Base-by-base conservation (phyloP, 2,329 filamentous ascomycete species). In the Scopulariopsis brevicaulis region DNA sequence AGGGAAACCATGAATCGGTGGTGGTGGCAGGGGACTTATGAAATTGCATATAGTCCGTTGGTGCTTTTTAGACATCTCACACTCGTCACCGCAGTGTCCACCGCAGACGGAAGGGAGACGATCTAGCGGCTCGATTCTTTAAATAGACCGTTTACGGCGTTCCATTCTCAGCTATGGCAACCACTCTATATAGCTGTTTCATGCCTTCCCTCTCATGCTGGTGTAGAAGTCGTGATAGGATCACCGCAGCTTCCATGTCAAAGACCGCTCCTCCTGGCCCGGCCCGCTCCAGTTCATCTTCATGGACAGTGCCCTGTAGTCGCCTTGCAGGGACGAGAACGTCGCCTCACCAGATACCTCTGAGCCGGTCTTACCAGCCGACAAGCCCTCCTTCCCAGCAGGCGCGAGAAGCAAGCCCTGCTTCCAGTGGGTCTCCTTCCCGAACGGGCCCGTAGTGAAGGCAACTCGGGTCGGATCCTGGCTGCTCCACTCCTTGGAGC, bases 341-440 rank as follows among this genome's bases (percentile, higher is more conserved):
- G 80, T 79, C 57, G 95, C 77, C 46, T 82, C 78, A 11, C 90
- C 91, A 53, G 74, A 76, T 25, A 96, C 70, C 60, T 76, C 77
- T 54, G 82, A 74, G 2, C 78, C 82, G 54, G 48, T 48, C 34
- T 24, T 53, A 32, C 35, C 32, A 12, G 34, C 51, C 20, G 55
- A 51, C 28, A 24, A 14, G 15, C 34, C 55, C 18, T 52, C 25
- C 25, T 52, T 25, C 11, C 34, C 50, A n/a, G 48, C 20, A 15
- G 48, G 56, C 10, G 50, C 50, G n/a, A 57, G 73, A 60, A 93
- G 75, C 25, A 96, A 74, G 1, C 86, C 89, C 68, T 96, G 91
- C 71, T 87, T 88, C 93, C 93, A 97, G 71, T 97, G 93, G 8
- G 93, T 97, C 61, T 86, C 81, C 57, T 81, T 84, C 20, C 83